phyloP scores from a whole-genome alignment of 1,139 yeast species.

The Yamadazyma atmosphaerica region DNA sequence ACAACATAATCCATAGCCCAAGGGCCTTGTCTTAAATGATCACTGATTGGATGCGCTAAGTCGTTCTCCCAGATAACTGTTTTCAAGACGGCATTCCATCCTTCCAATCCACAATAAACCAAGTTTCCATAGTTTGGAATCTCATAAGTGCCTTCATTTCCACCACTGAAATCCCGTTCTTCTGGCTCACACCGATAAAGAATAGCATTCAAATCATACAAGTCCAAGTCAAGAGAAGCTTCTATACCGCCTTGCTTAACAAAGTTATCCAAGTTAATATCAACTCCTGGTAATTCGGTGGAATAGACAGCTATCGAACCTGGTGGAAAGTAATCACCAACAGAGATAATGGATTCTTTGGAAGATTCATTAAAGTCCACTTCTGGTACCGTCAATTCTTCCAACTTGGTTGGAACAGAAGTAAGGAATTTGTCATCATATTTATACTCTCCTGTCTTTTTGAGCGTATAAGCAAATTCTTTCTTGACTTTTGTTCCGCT shows the following conservation, averaged over 20 bases:
- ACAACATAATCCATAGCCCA: constrained; percentile 89
- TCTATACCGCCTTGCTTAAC: constrained; percentile 73
- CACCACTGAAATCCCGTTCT: constrained; percentile 78
- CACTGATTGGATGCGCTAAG: constrained; percentile 79
- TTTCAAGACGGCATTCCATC: constrained; percentile 78
- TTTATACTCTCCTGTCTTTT: constrained; percentile 51
- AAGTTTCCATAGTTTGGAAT: constrained; percentile 74
- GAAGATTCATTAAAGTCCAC: constrained; percentile 35
- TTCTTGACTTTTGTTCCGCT: constrained; percentile 66
- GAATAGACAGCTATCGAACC: constrained; percentile 88
- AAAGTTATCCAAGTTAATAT: constrained; percentile 55
- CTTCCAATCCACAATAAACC: constrained; percentile 89
- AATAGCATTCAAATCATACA: constrained; percentile 73
- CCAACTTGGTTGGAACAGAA: constrained; percentile 67
- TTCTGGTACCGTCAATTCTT: constrained; percentile 51
- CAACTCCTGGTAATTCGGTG: constrained; percentile 65
- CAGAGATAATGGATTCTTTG: constrained; percentile 49
- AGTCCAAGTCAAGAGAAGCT: constrained; percentile 60
- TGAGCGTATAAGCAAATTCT: constrained; percentile 60
- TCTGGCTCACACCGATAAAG: constrained; percentile 82
- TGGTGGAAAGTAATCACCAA: constrained; percentile 65
- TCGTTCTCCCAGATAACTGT: constrained; percentile 67
- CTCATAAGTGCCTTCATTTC: constrained; percentile 67
- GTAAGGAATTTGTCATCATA: constrained; percentile 41
- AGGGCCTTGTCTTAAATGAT: constrained; percentile 75